Base-by-base conservation (phyloP, 129 eudicot species). In the Ambrosia artemisiifolia region DNA sequence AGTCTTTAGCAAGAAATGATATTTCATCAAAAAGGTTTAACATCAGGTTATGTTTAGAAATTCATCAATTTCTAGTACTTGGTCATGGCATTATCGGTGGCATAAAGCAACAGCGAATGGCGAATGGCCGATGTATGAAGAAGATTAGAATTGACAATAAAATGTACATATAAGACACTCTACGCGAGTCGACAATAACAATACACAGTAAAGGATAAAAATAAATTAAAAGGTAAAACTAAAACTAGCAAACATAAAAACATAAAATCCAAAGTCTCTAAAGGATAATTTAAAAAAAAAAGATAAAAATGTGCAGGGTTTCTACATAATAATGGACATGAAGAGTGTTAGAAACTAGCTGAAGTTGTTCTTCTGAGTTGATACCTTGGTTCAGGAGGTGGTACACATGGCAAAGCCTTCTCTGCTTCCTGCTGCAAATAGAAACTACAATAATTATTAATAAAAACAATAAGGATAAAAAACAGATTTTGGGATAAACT, bases 321-420 rank as follows among this genome's bases (percentile, higher is more conserved):
- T 47, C 62, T 75, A 83, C 82, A 49, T 40, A 46, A 40, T 53
- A 19, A 16, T 66, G 11, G 65, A 70, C 42, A 48, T 10, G 42
- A 30, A 38, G 14, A 63, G 36, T 62, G 72, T 76, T 69, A 88
- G 69, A 85, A 63, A 70, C 73, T 63, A n/a, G 85, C 82, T 67
- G 95, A 88, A 61, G 78, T 83, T 43, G 88, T 88, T 74, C 95
- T 74, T 44, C 95, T 84, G 11, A 88, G 95, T 78, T 83, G 88
- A 50, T 76, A 85, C 80, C 74, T 88, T 20, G 91, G 87, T 73
- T 85, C 87, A n/a, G 91, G 88, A 24, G 74, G 83, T 11, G 84
- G 83, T 70, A 77, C 69, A 67, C 19, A 59, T n/a, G 95, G 85
- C 88, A 88, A 81, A 38, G 64, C 78, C 69, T 81, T 81, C 79